Evolutionary conservation across 345 rosid genomes (phyloP), one percentile per base, ranked within the genome.

Genomic region (Salix arbutifolia): DNA sequence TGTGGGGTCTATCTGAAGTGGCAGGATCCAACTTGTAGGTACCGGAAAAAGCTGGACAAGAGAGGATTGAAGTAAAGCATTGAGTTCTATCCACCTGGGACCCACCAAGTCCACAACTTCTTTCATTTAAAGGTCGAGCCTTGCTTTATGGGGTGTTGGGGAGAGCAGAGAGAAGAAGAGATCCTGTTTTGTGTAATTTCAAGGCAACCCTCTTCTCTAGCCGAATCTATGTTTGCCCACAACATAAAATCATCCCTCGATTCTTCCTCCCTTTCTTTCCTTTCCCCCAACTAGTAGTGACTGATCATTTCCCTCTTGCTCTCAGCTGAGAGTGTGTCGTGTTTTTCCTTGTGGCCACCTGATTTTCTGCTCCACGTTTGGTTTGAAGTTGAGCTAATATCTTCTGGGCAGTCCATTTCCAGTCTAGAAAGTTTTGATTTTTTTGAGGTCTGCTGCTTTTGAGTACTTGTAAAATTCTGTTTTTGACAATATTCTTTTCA

Each of bases 171-270:
- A 46, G 18, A 14, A 46, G 52, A 46, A 16, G 14, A 12, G 52
- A 46, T 80, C 76, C 64, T 66, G 46, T 70, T 28, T 46, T 64
- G 75, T 81, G 82, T 74, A 71, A 74, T 78, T 78, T 75, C 65
- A 61, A 65, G 77, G 84, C 79, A 46, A 74, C 65, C 68, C 42
- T 77, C 72, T 74, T 76, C 76, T 78, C 74, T 68, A 26, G 52
- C 70, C 53, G 83, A 85, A 85, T 85, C 84, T 79, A 14, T 71
- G 70, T 72, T 74, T 85, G 72, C 21, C 53, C 40, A 13, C 33
- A 23, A 48, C 64, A 67, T 61, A 46, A 46, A 46, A 42, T 50
- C 42, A 14, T 40, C 65, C 53, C n/a, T 44, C 46, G 70, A 69
- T 77, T 79, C 82, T 30, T 66, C 74, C 79, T 69, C 58, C 68